phyloP scores from a whole-genome alignment of 1,139 yeast genomes.

The Sugiyamaella castrensis region DNA sequence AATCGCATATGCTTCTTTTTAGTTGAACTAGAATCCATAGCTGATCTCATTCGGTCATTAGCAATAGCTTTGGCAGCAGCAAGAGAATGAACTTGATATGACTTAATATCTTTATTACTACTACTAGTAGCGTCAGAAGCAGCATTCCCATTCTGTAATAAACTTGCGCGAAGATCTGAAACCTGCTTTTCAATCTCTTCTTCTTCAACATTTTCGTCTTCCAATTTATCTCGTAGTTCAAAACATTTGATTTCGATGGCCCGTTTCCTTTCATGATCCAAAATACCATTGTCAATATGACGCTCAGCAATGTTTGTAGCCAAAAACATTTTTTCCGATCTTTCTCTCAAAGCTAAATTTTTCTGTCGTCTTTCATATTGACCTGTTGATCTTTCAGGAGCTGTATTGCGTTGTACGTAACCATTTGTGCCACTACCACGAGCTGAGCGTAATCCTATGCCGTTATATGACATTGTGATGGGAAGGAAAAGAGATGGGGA shows the following conservation, averaged over 20 bases:
- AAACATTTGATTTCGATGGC: constrained; percentile 52
- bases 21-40: constrained; percentile 6
- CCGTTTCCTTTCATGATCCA: constrained; percentile 49
- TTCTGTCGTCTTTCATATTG: constrained; percentile 40
- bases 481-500: too few species aligned
- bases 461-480: constrained; percentile 57
- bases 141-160: constrained; percentile 13
- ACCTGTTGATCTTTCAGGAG: constrained; percentile 35
- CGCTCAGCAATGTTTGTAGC: constrained; percentile 28
- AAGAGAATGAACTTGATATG: constrained; percentile 25
- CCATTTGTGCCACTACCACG: constrained; percentile 78
- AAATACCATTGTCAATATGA: constrained; percentile 41
- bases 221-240: constrained; percentile 55
- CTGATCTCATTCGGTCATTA: constrained; percentile 23
- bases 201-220: constrained; percentile 45
- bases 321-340: constrained; percentile 24
- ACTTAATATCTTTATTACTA: too few species aligned
- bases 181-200: constrained; percentile 35
- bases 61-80: constrained; percentile 22
- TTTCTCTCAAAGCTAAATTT: constrained; percentile 22
- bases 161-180: constrained; percentile 29
- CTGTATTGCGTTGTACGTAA: constrained; percentile 53
- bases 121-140: background rate
- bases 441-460: constrained; percentile 61
- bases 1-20: background rate